Conservation (phyloP, 2,329 filamentous ascomycete species). For the Trichoderma asperellum region DNA sequence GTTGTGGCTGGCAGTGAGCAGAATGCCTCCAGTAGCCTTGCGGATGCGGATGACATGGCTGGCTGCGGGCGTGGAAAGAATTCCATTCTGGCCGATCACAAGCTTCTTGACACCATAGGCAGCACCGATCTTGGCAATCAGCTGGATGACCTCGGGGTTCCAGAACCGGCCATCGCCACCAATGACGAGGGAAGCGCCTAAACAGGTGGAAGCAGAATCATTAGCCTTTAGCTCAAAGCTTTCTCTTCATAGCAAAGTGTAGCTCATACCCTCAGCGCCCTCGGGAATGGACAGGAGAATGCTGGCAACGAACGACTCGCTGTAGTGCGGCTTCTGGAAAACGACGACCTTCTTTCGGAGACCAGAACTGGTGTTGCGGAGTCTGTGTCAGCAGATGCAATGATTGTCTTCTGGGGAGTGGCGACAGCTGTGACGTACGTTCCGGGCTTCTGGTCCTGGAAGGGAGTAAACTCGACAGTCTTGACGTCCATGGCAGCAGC, state of each 20-base stretch:
- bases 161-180: slow-evolving; percentile 96
- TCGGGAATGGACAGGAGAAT: slow-evolving; percentile 97
- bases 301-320: slow-evolving; percentile 91
- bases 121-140: slow-evolving; percentile 95
- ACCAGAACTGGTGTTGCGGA: slow-evolving; percentile 69
- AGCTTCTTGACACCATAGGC: slow-evolving; percentile 99
- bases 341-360: slow-evolving; percentile 99
- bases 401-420: neutral
- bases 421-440: slow-evolving; percentile 70
- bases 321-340: slow-evolving; percentile 95
- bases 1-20: slow-evolving; percentile 97
- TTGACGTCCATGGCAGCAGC: slow-evolving; percentile 65
- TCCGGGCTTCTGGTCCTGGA: slow-evolving; percentile 97
- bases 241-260: neutral
- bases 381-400: slow-evolving; percentile 28
- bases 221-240: slow-evolving; percentile 27
- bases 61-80: slow-evolving; percentile 93
- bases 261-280: slow-evolving; percentile 70
- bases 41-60: slow-evolving; percentile 94
- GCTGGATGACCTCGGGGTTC: slow-evolving; percentile 94
- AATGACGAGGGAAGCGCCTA: slow-evolving; percentile 84
- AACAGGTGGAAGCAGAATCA: neutral
- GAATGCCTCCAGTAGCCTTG: slow-evolving; percentile 93
- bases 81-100: slow-evolving; percentile 92
- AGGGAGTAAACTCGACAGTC: slow-evolving; percentile 81